Base-by-base conservation (phyloP, 2,329 filamentous ascomycete species). In the Elsinoe necatrix region DNA sequence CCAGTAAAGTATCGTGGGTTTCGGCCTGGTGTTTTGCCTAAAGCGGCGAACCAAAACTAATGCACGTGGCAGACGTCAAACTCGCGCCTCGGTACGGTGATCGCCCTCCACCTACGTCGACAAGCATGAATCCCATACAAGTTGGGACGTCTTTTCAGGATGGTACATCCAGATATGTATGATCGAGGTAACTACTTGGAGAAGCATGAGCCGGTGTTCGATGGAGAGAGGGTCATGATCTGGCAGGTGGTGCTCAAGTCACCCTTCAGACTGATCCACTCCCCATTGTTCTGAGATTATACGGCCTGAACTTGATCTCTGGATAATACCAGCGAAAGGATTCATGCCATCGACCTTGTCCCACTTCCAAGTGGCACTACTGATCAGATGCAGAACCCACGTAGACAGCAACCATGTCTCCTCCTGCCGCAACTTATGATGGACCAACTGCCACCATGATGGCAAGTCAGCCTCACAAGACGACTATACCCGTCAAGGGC, bases 291-390 rank as follows among this genome's bases (percentile, higher is more conserved):
- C 82, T 89, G 85, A 92, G 87, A 93, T 84, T 83, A 93, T 86
- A 93, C 88, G 87, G 89, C 85, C 78, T 78, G 76, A 89, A 92
- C 87, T 92, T 92, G 88, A 92, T 91, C 87, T 66, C 58, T 89
- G 87, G 89, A 91, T 92, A 92, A 93, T 93, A 89, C 89, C 87
- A 90, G 90, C 90, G 90, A 90, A 93, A 95, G 90, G 86, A 95
- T 69, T 93, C 89, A 95, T 95, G 89, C 88, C 81, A 81, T 80
- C 73, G 62, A 74, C 71, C 66, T 69, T 25, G 18, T 69, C 65
- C 67, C 62, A 63, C 66, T 67, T 64, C 62, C 59, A 56, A 63
- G 62, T 61, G 66, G 65, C 63, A 67, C 55, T 62, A 69, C 68
- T 61, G 63, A 69, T 69, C 60, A 65, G 63, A 50, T 57, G 72